Evolutionary conservation across 2,329 filamentous ascomycete species (phyloP), one percentile per base, ranked within the genome.

Genomic region (Sporothrix pallida): DNA sequence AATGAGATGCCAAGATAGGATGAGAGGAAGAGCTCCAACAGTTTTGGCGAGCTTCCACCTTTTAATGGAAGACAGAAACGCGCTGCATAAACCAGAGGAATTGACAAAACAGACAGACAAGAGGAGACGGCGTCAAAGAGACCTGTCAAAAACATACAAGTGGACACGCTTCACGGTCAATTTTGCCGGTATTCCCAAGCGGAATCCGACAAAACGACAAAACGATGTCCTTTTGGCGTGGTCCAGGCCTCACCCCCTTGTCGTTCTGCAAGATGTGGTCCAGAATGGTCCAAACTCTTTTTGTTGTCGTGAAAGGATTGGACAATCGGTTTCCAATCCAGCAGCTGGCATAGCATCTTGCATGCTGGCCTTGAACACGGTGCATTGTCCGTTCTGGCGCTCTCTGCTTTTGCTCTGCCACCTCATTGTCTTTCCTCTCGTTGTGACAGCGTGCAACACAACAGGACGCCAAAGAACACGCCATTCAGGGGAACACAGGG

Each of bases 111-210:
- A 23, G 20, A 48, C 42, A 67, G 7, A 67, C 42, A 48, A 67
- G 62, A 67, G 42, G 42, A 48, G 12, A n/a, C 42, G 62, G 65
- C 65, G 65, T 54, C 67, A 69, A 69, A 69, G 48, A 56, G 17
- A 54, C 10, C 26, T 42, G 67, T 48, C 20, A 8, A 67, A 65
- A 67, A 65, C 42, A 60, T 60, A 26, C 26, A 67, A n/a, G 62
- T 26, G 42, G 62, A 20, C 62, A 67, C 62, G 17, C 42, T 44
- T 44, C 46, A 15, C 42, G 42, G 62, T 48, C 62, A 26, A 48
- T 46, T 67, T 65, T 67, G 62, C 62, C 62, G 42, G 20, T 67
- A 17, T 17, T 46, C 62, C 12, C 62, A 67, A n/a, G 31, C 23
- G n/a, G 42, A 48, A 46, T 23, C 37, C 17, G 37, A 65, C 60